Evolutionary conservation across 192 early-diverging fungal species (phyloP).

Genomic region (Coemansia sp.): DNA sequence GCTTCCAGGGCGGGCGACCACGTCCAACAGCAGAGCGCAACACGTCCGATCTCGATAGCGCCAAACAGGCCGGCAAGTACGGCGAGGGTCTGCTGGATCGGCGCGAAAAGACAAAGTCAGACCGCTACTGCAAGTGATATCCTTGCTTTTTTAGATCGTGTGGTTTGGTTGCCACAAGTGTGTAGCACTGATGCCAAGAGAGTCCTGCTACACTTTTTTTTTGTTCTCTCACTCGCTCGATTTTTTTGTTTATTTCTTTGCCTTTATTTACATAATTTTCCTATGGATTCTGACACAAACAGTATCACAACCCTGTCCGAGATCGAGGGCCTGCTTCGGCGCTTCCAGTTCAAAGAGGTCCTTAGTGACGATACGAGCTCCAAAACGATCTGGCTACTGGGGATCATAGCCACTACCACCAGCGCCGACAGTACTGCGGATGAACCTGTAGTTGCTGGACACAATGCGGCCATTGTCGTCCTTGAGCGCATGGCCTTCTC

Average conservation of each 20-base stretch:
- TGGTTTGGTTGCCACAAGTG: neutral
- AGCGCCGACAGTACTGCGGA: neutral
- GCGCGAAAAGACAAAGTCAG: conserved; percentile 19
- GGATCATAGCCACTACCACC: conserved; percentile 8
- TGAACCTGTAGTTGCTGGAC: conserved; percentile 10
- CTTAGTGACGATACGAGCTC: conserved; percentile 41
- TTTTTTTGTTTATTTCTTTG: neutral
- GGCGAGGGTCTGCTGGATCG: conserved; percentile 16
- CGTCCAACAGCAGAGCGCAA: neutral
- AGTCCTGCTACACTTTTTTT: neutral
- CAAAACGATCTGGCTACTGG: conserved; percentile 49
- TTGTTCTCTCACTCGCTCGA: neutral
- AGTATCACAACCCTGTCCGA: neutral
- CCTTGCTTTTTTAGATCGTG: neutral
- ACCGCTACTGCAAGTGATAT: conserved; percentile 21
- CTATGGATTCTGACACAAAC: neutral
- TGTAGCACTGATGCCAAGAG: neutral
- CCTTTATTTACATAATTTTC: neutral
- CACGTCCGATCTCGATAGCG: neutral
- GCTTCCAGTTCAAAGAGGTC: conserved; percentile 37
- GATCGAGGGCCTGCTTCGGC: conserved; percentile 20
- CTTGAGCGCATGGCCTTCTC: conserved; percentile 41
- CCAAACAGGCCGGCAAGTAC: conserved; percentile 4
- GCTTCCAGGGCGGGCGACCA: conserved; percentile 6
- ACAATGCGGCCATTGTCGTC: conserved; percentile 39